Percentiles rank a stretch among this genome's conserved stretches.
phyloP scores from a whole-genome alignment of 148 eudicot genomes.

The Rhododendron kiyosumense region DNA sequence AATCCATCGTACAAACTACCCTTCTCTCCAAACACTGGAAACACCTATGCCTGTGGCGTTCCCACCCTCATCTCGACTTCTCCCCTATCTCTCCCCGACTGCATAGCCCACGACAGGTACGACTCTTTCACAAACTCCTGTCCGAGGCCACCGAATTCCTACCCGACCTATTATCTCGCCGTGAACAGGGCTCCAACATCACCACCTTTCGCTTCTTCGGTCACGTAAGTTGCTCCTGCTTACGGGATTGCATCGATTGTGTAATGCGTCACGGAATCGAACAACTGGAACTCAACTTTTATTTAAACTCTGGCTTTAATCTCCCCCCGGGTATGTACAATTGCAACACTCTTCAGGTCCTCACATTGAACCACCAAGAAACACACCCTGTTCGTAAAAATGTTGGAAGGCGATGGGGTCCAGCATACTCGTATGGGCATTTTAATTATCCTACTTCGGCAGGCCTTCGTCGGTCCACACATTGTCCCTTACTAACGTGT shows the following conservation, averaged over 20 bases:
- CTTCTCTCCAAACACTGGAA: not conserved
- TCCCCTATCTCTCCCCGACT: not conserved
- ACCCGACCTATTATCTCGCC: not conserved
- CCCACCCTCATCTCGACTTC: not conserved
- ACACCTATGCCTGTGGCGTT: not conserved
- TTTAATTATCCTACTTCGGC: not conserved
- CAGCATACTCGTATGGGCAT: not conserved
- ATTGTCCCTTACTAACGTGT: not conserved
- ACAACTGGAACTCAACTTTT: constrained; percentile 46
- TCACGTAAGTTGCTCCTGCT: constrained; percentile 27
- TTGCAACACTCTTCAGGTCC: constrained; percentile 16
- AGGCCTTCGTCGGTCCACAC: not conserved
- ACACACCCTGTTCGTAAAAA: too few relatives aligned
- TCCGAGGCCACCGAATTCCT: not conserved
- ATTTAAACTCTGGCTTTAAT: constrained; percentile 33
- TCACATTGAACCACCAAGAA: constrained; percentile 21
- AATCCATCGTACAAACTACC: not conserved
- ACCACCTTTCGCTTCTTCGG: constrained; percentile 1
- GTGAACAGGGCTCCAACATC: constrained; percentile 7
- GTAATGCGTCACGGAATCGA: constrained; percentile 39
- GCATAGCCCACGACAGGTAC: not conserved
- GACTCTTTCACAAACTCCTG: too few relatives aligned
- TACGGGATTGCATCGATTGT: constrained; percentile 24
- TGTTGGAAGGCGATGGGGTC: too few relatives aligned
- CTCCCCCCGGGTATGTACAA: constrained; percentile 17